These are phyloP conservation scores for Euphrasia arctica DNA, from an alignment of 305 asterid genomes.

Conservation along the genomic window DNA sequence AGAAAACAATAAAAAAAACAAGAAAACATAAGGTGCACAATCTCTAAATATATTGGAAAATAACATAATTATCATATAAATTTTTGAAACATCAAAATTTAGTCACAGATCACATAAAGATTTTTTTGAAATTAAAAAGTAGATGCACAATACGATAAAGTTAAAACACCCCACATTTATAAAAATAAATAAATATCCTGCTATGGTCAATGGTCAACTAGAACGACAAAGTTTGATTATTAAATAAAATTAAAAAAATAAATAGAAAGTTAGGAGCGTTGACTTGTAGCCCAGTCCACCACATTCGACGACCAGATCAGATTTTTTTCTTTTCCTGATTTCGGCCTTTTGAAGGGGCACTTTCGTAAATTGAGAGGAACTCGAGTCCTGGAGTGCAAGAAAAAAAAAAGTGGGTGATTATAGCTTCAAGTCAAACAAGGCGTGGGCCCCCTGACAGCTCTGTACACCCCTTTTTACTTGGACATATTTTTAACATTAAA, in stretches of 20 bases:
- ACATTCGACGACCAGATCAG: not conserved
- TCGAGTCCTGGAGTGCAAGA: constrained; percentile 8
- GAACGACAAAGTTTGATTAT: too few relatives aligned
- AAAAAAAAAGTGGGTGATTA: constrained; percentile 20
- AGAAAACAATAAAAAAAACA: too few relatives aligned
- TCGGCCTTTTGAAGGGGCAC: not conserved
- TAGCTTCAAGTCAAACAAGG: constrained; percentile 31
- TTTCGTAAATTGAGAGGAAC: constrained; percentile 19
- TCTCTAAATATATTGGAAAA: too few relatives aligned
- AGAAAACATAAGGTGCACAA: too few relatives aligned
- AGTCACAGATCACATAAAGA: too few relatives aligned
- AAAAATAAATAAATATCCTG: too few relatives aligned
- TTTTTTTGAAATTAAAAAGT: too few relatives aligned
- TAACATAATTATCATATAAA: too few relatives aligned
- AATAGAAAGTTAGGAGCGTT: not conserved
- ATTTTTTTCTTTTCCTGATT: not conserved
- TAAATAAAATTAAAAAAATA: not conserved
- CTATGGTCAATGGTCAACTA: too few relatives aligned
- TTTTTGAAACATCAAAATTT: too few relatives aligned
- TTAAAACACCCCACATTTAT: too few relatives aligned
- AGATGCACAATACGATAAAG: too few relatives aligned
- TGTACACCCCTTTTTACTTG: constrained; percentile 25
- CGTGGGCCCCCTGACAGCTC: constrained; percentile 33
- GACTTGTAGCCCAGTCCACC: not conserved
- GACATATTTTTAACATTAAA: constrained; percentile 25